phyloP scores from a whole-genome alignment of 2,329 filamentous ascomycete genomes.

The Drechslerella dactyloides region DNA sequence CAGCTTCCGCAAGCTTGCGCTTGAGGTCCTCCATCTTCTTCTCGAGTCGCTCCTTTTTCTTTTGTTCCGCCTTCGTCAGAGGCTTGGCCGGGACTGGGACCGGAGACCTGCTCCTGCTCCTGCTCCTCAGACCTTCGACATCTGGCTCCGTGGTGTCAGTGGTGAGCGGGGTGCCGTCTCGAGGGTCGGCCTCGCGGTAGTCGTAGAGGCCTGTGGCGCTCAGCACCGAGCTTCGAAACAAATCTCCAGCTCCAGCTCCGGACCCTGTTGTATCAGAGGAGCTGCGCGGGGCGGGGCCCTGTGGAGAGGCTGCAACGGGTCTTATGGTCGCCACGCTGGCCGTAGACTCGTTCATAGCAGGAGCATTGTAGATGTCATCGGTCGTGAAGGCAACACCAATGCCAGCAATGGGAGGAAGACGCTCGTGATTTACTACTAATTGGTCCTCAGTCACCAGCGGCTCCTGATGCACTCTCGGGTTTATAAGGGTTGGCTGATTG shows the following conservation, averaged over 20 bases:
- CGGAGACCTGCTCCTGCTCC: constrained; percentile 39
- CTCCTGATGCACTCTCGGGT: constrained; percentile 25
- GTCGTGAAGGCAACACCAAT: constrained; percentile 44
- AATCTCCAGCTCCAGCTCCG: background rate
- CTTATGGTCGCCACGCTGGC: constrained; percentile 37
- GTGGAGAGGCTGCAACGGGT: constrained; percentile 5
- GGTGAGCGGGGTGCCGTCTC: constrained; percentile 41
- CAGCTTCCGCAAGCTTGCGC: constrained; percentile 38
- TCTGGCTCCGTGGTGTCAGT: constrained; percentile 38
- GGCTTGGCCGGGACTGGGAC: constrained; percentile 23
- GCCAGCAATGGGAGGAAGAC: background rate
- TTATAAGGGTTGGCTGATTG: constrained; percentile 31
- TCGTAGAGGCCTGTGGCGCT: constrained; percentile 7
- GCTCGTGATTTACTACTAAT: constrained; percentile 14
- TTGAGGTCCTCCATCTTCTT: constrained; percentile 44
- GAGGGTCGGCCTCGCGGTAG: constrained; percentile 18
- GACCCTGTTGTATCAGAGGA: constrained; percentile 32
- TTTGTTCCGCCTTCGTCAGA: constrained; percentile 44
- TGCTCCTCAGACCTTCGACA: constrained; percentile 26
- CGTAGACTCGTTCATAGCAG: constrained; percentile 31
- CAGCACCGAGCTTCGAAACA: constrained; percentile 9
- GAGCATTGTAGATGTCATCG: constrained; percentile 37
- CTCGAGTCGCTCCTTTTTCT: constrained; percentile 44
- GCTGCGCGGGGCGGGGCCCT: constrained; percentile 18
- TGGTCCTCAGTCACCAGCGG: constrained; percentile 36